A percentile compares a stretch with the other conserved stretches of the same genome.
Evolutionary conservation across 768 basidiomycete species (phyloP).

Genomic region (Grammothele lineata): DNA sequence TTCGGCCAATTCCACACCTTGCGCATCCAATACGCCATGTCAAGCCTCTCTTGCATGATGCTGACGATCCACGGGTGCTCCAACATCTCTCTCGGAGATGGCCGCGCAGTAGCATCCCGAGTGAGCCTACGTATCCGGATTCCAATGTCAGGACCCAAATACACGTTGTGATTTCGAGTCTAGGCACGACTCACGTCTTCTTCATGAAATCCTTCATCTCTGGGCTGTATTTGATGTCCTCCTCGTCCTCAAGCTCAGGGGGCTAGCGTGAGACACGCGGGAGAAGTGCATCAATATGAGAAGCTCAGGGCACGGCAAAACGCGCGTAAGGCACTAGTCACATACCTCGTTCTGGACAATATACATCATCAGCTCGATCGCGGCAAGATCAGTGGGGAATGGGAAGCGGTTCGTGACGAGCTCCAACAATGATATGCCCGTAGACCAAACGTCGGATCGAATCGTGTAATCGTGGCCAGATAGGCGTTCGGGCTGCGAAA

Average conservation of each 20-base stretch:
- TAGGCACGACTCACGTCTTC: conserved; percentile 57
- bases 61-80: conserved; percentile 78
- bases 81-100: conserved; percentile 80
- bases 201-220: conserved; percentile 92
- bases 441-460: conserved; percentile 97
- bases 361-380: conserved; percentile 92
- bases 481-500: conserved; percentile 83
- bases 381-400: conserved; percentile 84
- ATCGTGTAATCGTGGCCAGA: conserved; percentile 90
- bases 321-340: conserved; percentile 8
- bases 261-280: conserved; percentile 44
- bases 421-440: conserved; percentile 91
- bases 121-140: conserved; percentile 69
- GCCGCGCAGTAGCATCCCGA: conserved; percentile 63
- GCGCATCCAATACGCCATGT: conserved; percentile 87
- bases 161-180: not conserved
- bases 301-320: conserved; percentile 6
- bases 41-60: conserved; percentile 76
- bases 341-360: conserved; percentile 77
- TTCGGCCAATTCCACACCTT: conserved; percentile 80
- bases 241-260: conserved; percentile 78
- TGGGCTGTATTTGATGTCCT: conserved; percentile 60
- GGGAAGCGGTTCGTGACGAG: conserved; percentile 94
- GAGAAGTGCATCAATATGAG: conserved; percentile 12
- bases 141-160: not conserved